These are phyloP conservation scores for Xylariaceae sp. DNA, from an alignment of 2,329 filamentous ascomycete genomes.

Conservation along the genomic window DNA sequence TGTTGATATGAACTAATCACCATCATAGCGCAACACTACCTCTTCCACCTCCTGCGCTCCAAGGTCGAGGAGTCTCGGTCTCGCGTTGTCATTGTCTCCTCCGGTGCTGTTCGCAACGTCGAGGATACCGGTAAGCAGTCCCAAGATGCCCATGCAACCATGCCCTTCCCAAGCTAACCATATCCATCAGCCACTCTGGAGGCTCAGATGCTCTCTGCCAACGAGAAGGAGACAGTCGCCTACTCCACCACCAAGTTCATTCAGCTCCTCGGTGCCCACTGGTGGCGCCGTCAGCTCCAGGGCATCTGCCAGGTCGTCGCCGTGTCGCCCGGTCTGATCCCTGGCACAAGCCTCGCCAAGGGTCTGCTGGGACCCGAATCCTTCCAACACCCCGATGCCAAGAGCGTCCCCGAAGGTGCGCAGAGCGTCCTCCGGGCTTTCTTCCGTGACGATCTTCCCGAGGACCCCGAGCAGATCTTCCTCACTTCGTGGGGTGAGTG, in stretches of 20 bases:
- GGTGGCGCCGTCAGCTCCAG: conserved; percentile 50
- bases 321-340: conserved; percentile 50
- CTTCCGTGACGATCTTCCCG: conserved; percentile 42
- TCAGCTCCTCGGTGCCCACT: conserved; percentile 47
- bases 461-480: conserved; percentile 48
- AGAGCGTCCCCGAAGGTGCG: conserved; percentile 45
- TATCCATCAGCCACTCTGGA: conserved; percentile 23
- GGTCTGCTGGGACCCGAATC: conserved; percentile 21
- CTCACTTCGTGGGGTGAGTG: conserved; percentile 53
- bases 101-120: conserved; percentile 42
- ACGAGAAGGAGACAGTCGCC: conserved; percentile 31
- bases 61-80: conserved; percentile 43
- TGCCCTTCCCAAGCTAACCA: conserved; percentile 2
- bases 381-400: conserved; percentile 41
- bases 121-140: conserved; percentile 33
- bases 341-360: conserved; percentile 40
- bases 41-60: conserved; percentile 44
- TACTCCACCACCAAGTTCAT: conserved; percentile 47
- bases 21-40: conserved; percentile 47
- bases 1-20: background rate
- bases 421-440: conserved; percentile 42
- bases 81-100: conserved; percentile 48
- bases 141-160: background rate
- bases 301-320: conserved; percentile 44
- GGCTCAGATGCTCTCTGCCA: conserved; percentile 31